Evolutionary conservation across 768 basidiomycete species (phyloP).

Genomic region (Tulasnella sp.): DNA sequence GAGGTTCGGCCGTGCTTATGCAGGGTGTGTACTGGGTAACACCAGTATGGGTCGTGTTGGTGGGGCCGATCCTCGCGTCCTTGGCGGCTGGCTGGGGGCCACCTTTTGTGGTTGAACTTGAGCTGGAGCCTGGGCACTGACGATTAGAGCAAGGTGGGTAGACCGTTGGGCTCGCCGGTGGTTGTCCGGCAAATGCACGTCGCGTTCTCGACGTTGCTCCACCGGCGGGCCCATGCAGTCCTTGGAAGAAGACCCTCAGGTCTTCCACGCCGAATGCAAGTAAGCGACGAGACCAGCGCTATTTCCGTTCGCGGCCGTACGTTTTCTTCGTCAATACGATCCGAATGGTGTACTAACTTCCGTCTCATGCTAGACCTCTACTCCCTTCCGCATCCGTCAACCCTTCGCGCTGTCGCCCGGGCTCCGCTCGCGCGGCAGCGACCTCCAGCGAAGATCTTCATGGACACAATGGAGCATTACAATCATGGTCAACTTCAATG

Average conservation of each 20-base stretch:
- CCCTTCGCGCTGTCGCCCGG: neutral
- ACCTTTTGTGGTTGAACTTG: neutral
- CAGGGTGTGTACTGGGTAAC: neutral
- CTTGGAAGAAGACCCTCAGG: neutral
- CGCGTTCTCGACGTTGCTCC: neutral
- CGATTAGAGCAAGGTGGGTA: neutral
- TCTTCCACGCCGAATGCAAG: neutral
- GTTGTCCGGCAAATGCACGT: neutral
- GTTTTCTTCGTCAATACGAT: neutral
- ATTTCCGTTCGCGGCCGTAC: neutral
- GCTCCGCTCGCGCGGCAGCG: neutral
- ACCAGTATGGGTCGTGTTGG: neutral
- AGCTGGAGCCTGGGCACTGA: neutral
- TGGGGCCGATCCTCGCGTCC: neutral
- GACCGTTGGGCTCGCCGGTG: constrained; percentile 7
- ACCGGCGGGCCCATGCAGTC: neutral
- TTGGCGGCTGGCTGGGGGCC: neutral
- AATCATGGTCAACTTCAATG: neutral
- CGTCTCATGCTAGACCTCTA: neutral
- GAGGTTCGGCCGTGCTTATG: neutral
- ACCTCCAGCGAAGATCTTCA: neutral
- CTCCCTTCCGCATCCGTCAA: neutral
- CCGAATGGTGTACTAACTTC: neutral
- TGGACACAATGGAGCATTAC: neutral
- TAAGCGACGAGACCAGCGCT: constrained; percentile 1